Evolutionary conservation across 2,329 filamentous ascomycete genomes (phyloP), one percentile per base, ranked within the genome.

Genomic region (Colletotrichum lindemuthianum): DNA sequence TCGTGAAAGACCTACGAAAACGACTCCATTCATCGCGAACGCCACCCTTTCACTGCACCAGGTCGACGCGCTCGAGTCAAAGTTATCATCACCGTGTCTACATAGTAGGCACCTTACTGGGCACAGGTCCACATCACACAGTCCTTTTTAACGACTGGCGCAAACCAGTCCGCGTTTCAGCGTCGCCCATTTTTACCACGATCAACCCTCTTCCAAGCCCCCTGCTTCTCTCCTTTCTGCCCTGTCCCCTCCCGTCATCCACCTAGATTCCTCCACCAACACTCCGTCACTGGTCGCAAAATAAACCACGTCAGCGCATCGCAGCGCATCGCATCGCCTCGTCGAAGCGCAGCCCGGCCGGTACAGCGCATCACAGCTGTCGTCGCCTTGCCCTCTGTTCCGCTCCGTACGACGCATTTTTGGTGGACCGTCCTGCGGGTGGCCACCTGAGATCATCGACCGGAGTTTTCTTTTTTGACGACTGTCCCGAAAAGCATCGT

Each of bases 81-180:
- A 24, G 24, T 24, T 4, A 24, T 24, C 24, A 24, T 24, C 24
- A 24, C 24, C 24, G 24, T 24, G 24, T 24, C 24, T 41, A 45
- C 43, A 45, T 15, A 45, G 43, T 41, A 24, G 24, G 24, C 24
- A 24, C 24, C 24, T 24, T 24, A 24, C 24, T 24, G 24, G 24
- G 24, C 24, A 24, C 24, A 24, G 24, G 24, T 24, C 24, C 24
- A 24, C 24, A 24, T 24, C 24, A 24, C 24, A 24, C 24, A 24
- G 24, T 11, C 33, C 41, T 13, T 37, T 33, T 63, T 59, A 57
- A 64, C 64, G 63, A 66, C 63, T 66, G 44, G 53, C 15, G 48
- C 63, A 59, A 24, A 24, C 24, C 24, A 24, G 13, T 43, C 59
- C 59, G 24, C 41, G 59, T 59, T 66, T 63, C 59, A 58, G 41